phyloP scores from a whole-genome alignment of 305 asterid species.

The Coffea humblotiana region DNA sequence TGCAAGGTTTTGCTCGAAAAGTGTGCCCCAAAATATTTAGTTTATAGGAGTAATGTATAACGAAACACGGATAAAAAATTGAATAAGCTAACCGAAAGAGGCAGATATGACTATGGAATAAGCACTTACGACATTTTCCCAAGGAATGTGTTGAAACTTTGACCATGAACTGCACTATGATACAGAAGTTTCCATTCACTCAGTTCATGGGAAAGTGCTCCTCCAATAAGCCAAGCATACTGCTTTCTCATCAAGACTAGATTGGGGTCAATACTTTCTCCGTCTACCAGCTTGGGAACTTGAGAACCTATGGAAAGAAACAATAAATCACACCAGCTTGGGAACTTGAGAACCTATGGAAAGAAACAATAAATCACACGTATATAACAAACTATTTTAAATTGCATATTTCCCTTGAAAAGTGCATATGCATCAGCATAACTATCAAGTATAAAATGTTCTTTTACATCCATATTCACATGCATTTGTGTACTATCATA shows the following conservation, averaged over 20 bases:
- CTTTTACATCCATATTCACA: not conserved
- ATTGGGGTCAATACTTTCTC: constrained; percentile 45
- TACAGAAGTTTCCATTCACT: constrained; percentile 85
- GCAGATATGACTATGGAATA: not conserved
- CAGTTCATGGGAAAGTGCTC: constrained; percentile 69
- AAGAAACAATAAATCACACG: constrained; percentile 14
- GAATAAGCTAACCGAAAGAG: not conserved
- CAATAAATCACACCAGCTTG: constrained; percentile 25
- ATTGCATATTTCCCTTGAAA: constrained; percentile 2
- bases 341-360: constrained; percentile 75
- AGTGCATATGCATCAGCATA: not conserved
- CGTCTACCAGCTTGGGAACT: constrained; percentile 54
- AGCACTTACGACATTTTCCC: constrained; percentile 73
- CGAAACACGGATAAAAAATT: not conserved
- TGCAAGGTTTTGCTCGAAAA: not conserved
- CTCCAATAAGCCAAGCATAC: constrained; percentile 94
- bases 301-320: constrained; percentile 57
- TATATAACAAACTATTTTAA: not conserved
- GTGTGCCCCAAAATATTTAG: not conserved
- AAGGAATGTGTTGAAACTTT: constrained; percentile 84
- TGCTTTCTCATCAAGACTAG: constrained; percentile 66
- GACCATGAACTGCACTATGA: constrained; percentile 79
- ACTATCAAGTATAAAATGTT: not conserved
- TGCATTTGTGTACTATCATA: not conserved
- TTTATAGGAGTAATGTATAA: not conserved